Percentiles rank a stretch among this genome's conserved stretches.
phyloP scores from a whole-genome alignment of 2,329 filamentous ascomycete genomes.

The Sporothrix protearum region DNA sequence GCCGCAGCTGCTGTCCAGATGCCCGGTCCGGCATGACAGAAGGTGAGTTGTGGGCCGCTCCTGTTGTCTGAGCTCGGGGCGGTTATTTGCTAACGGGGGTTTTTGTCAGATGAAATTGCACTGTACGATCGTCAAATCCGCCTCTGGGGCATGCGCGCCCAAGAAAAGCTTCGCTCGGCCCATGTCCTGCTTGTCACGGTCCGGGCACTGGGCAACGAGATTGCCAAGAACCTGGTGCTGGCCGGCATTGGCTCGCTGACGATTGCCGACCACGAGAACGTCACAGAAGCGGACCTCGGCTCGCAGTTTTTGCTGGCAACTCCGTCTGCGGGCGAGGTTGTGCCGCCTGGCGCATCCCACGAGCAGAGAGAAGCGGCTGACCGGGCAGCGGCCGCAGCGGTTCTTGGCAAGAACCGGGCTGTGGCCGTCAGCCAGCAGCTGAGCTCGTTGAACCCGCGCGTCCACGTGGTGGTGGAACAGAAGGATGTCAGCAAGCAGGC shows the following conservation, averaged over 20 bases:
- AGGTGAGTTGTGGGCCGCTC: constrained; percentile 4
- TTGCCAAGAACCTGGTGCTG: constrained; percentile 95
- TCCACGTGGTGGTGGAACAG: constrained; percentile 68
- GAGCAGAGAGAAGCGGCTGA: constrained; percentile 79
- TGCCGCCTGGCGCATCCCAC: constrained; percentile 62
- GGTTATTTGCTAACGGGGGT: background rate
- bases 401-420: constrained; percentile 79
- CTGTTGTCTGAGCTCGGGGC: background rate
- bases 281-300: constrained; percentile 76
- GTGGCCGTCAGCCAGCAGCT: constrained; percentile 74
- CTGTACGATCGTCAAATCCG: constrained; percentile 97
- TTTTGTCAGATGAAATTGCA: constrained; percentile 76
- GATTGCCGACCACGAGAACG: constrained; percentile 71
- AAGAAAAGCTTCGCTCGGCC: constrained; percentile 85
- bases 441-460: constrained; percentile 83
- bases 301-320: constrained; percentile 74
- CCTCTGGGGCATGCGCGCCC: constrained; percentile 93
- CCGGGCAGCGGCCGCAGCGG: constrained; percentile 65
- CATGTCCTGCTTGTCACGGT: constrained; percentile 87
- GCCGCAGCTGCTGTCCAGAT: background rate
- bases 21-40: constrained; percentile 21
- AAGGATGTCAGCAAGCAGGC: constrained; percentile 64
- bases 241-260: constrained; percentile 89
- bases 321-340: background rate
- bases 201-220: constrained; percentile 84